Conservation (phyloP, 495 filamentous ascomycete genomes). For the Usnea hakonensis region DNA sequence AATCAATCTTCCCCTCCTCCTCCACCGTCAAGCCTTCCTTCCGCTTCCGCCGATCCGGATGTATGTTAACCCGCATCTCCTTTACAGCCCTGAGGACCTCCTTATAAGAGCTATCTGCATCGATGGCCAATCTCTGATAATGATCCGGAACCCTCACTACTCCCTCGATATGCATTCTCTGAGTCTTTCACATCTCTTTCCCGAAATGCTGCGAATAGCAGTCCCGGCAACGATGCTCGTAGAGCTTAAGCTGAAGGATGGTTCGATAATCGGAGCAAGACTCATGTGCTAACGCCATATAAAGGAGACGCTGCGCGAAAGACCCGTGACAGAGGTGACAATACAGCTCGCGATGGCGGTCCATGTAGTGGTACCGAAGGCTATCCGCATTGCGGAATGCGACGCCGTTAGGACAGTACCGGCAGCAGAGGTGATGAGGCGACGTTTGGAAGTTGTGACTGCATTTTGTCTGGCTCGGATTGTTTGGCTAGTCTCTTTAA, state of each 20-base stretch:
- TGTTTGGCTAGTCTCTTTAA: too few relatives aligned
- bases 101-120: neutral
- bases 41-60: constrained; percentile 1
- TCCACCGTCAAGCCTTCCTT: neutral
- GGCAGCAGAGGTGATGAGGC: neutral
- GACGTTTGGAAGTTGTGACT: neutral
- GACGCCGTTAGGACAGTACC: neutral
- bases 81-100: neutral
- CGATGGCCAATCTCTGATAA: neutral
- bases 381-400: neutral
- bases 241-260: neutral
- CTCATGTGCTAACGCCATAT: neutral
- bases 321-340: neutral
- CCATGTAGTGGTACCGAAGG: neutral
- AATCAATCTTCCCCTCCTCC: neutral
- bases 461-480: too few relatives aligned
- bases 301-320: neutral
- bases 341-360: neutral
- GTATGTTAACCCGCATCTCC: neutral
- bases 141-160: neutral
- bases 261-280: neutral
- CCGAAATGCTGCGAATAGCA: neutral
- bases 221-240: neutral
- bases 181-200: neutral
- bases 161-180: neutral